A percentile compares a stretch with the other conserved stretches of the same genome.
These are phyloP conservation scores for Solidago caesia DNA, from an alignment of 129 eudicot genomes.

Conservation along the genomic window DNA sequence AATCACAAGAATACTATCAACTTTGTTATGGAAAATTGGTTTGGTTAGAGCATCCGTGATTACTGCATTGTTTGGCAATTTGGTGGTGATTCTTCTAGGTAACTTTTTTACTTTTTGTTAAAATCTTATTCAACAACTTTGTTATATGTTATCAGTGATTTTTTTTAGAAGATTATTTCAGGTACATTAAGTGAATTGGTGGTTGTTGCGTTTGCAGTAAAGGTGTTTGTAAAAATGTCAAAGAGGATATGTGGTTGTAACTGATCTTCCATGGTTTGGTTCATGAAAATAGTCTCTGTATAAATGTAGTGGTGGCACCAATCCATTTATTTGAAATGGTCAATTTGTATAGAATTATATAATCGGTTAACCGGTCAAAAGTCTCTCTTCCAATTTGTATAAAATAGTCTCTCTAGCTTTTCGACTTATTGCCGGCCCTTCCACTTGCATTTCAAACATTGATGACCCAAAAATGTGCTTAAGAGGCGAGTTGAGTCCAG, in stretches of 20 bases:
- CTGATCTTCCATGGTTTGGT: no score
- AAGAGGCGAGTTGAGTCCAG: constrained; percentile 52
- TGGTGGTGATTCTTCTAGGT: constrained; percentile 90
- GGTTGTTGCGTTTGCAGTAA: constrained; percentile 67
- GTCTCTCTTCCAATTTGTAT: no score
- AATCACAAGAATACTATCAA: no score
- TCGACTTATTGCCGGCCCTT: constrained; percentile 44
- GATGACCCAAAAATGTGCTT: constrained; percentile 50
- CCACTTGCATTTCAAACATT: constrained; percentile 65
- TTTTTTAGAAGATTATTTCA: constrained; percentile 21
- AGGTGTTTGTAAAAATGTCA: constrained; percentile 36
- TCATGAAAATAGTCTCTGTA: no score
- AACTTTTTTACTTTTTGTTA: neutral
- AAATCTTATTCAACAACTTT: neutral
- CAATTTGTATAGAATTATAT: no score
- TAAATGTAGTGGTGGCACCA: no score
- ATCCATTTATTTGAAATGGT: no score
- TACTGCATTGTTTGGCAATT: constrained; percentile 78
- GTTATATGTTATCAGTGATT: neutral
- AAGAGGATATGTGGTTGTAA: no score
- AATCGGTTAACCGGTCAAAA: no score
- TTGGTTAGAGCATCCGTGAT: no score
- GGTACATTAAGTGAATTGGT: constrained; percentile 70
- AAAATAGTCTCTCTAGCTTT: constrained; percentile 53
- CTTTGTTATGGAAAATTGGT: no score